phyloP scores from a whole-genome alignment of 2,329 filamentous ascomycete genomes.

The Xylaria polymorpha region DNA sequence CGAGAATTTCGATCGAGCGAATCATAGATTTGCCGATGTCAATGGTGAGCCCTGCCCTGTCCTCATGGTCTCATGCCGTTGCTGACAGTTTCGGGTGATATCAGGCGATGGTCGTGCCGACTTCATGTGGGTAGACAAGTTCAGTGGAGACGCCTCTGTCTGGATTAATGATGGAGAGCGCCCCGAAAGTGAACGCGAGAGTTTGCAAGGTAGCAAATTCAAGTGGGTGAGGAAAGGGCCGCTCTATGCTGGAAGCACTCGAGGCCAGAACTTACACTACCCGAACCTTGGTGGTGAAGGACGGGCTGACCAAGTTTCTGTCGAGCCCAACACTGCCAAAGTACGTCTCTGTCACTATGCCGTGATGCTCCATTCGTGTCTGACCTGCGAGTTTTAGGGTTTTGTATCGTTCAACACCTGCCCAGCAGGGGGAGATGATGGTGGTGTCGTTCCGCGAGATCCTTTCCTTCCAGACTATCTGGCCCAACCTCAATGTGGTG shows the following conservation, averaged over 20 bases:
- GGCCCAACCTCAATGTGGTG: no score
- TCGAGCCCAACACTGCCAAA: no score
- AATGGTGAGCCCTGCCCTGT: conserved; percentile 7
- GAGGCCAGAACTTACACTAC: conserved; percentile 12
- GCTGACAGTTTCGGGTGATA: neutral
- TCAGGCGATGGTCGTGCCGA: conserved; percentile 19
- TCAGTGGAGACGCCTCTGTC: conserved; percentile 15
- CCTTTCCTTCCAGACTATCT: no score
- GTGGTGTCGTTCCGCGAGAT: no score
- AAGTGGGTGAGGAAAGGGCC: conserved; percentile 9
- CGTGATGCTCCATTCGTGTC: no score
- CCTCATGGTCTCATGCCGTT: no score
- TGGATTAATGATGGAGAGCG: conserved; percentile 17
- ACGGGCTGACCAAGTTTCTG: conserved; percentile 1
- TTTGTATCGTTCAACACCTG: no score
- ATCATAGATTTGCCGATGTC: conserved; percentile 11
- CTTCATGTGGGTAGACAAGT: conserved; percentile 23
- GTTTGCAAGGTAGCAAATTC: conserved; percentile 2
- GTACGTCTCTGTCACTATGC: no score
- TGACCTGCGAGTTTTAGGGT: no score
- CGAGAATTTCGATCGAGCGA: conserved; percentile 19
- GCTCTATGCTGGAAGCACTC: conserved; percentile 15
- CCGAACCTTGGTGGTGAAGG: conserved; percentile 20
- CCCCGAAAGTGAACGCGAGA: neutral
- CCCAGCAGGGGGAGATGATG: no score